A percentile compares a stretch with the other conserved stretches of the same genome.
phyloP scores from a whole-genome alignment of 2,329 filamentous ascomycete genomes.

The Zymoseptoria tritici region DNA sequence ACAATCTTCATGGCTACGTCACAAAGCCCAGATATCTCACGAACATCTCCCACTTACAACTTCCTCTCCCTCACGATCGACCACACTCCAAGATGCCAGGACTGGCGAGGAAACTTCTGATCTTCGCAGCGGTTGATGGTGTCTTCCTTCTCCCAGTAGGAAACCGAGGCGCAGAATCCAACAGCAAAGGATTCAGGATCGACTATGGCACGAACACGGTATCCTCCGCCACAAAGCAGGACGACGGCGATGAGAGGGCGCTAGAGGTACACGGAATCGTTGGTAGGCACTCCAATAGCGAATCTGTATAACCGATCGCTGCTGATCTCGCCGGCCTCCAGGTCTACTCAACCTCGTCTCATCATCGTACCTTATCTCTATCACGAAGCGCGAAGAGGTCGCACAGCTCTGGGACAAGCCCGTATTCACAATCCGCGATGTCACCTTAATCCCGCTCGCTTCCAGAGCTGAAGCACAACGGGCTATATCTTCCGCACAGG shows the following conservation, averaged over 20 bases:
- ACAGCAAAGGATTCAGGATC: slow-evolving; percentile 8
- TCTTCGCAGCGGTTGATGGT: slow-evolving; percentile 71
- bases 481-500: slow-evolving; percentile 58
- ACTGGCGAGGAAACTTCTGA: slow-evolving; percentile 69
- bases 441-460: slow-evolving; percentile 80
- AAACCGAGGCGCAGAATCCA: slow-evolving; percentile 33
- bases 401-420: slow-evolving; percentile 76
- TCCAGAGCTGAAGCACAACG: slow-evolving; percentile 66
- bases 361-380: slow-evolving; percentile 75
- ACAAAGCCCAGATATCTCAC: too few species aligned
- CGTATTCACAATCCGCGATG: slow-evolving; percentile 80
- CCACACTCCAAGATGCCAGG: slow-evolving; percentile 53
- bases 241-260: slow-evolving; percentile 32
- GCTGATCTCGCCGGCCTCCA: slow-evolving; percentile 33
- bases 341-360: slow-evolving; percentile 78
- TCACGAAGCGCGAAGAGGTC: slow-evolving; percentile 79
- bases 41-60: too few species aligned
- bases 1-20: too few species aligned
- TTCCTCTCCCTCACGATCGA: background rate
- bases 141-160: slow-evolving; percentile 69
- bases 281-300: slow-evolving; percentile 38
- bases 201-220: slow-evolving; percentile 44
- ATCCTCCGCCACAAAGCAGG: slow-evolving; percentile 35
- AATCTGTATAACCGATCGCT: background rate
- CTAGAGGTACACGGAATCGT: slow-evolving; percentile 48